A percentile compares a stretch with the other conserved stretches of the same genome.
These are phyloP conservation scores for Tolypocladium tundrense DNA, from an alignment of 2,329 filamentous ascomycete species.

Conservation along the genomic window DNA sequence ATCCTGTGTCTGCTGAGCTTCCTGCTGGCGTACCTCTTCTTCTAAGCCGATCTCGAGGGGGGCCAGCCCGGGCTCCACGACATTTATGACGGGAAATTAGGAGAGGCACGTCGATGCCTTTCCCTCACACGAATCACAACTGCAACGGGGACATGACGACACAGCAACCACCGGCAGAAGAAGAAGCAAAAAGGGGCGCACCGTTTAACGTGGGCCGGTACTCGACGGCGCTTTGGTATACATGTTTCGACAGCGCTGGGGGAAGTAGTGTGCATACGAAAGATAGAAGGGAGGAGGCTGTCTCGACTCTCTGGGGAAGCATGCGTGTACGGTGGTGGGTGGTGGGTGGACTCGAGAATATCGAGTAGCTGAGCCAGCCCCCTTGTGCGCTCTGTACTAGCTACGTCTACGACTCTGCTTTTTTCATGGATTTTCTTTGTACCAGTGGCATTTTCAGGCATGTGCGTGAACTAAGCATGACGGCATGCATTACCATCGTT, in stretches of 20 bases:
- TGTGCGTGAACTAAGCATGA: no score
- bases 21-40: constrained; percentile 91
- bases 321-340: background rate
- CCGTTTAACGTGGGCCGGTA: background rate
- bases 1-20: constrained; percentile 82
- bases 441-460: background rate
- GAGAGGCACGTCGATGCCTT: background rate
- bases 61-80: background rate
- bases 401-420: background rate
- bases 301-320: background rate
- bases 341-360: background rate
- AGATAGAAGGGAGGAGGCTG: background rate
- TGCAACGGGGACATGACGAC: background rate
- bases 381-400: background rate
- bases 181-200: background rate
- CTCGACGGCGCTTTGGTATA: background rate
- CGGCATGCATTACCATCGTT: background rate
- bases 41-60: constrained; percentile 41
- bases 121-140: background rate
- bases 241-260: background rate
- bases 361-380: background rate
- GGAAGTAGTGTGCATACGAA: background rate
- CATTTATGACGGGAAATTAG: background rate
- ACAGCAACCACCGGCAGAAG: background rate
- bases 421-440: background rate